Evolutionary conservation across 805 yeast species (phyloP), one percentile per base, ranked within the genome.

Genomic region (Wickerhamiella domercqiae): DNA sequence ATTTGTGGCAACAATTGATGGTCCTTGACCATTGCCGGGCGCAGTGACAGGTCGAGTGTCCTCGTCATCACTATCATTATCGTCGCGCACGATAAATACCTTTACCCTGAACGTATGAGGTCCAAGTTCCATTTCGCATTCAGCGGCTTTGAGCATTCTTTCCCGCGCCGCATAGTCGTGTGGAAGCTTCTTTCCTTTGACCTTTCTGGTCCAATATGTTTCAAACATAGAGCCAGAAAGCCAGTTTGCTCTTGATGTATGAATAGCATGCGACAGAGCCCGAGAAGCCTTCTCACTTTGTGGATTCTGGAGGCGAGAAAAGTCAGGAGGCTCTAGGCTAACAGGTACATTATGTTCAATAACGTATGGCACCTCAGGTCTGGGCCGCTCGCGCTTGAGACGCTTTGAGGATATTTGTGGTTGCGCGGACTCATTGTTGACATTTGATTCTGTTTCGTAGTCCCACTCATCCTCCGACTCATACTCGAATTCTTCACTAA

Each of bases 61-160:
- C 40, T 51, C 37, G 32, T 39, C 70, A 29, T 82, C 93, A 9
- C 33, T 29, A 9, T 32, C 38, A 16, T 32, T 37, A 34, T 46
- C 49, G 49, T 84, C 94, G 49, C 81, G 80, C 37, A 83, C 70
- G n/a, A 83, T 75, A 57, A 80, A 90, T 22, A 90, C 56, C 42
- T 93, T 62, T 2, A 78, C 67, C 29, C 75, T 82, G 57, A 82
- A 82, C 0, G 62, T 57, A 57, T 87, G 98, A 0, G 95, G 94
- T 0, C 96, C 97, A 17, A 78, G 65, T 7, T 65, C 62, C 59
- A 84, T 57, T 1, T 62, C 59, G 42, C 86, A 73, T 47, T 86
- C 95, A 47, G 87, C 73, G 39, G 90, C 61, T 53, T 83, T 84
- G 42, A 83, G 77, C 94, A 86, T 84, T 39, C 75, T 75, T 45